A percentile compares a stretch with the other conserved stretches of the same genome.
These are phyloP conservation scores for Mycena latifolia DNA, from an alignment of 768 basidiomycete genomes.

Conservation along the genomic window DNA sequence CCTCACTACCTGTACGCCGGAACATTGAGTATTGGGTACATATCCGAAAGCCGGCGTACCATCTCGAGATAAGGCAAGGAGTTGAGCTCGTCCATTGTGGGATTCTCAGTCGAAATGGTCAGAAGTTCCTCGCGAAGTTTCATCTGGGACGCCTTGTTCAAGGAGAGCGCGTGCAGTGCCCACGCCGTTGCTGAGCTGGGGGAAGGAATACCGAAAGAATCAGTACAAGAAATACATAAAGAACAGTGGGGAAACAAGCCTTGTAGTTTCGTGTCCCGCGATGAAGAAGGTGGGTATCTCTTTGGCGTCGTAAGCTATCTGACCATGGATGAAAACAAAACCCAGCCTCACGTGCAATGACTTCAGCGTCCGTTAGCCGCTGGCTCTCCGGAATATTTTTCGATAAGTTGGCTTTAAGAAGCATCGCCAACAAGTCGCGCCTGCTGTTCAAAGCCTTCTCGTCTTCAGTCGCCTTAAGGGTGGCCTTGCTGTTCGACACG, in stretches of 20 bases:
- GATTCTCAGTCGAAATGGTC: constrained; percentile 46
- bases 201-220: neutral
- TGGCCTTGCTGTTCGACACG: constrained; percentile 52
- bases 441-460: constrained; percentile 40
- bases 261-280: constrained; percentile 46
- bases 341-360: constrained; percentile 43
- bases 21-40: too few species aligned
- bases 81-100: constrained; percentile 58
- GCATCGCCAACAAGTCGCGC: constrained; percentile 59
- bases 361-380: constrained; percentile 60
- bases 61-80: constrained; percentile 53
- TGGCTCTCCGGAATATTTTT: constrained; percentile 57
- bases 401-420: constrained; percentile 65
- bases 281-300: constrained; percentile 57
- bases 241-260: neutral
- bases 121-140: constrained; percentile 59
- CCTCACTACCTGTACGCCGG: constrained; percentile 58
- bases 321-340: neutral
- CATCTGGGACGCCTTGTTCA: constrained; percentile 52
- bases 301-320: neutral
- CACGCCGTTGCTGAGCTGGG: constrained; percentile 42
- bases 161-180: constrained; percentile 56
- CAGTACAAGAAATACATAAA: too few species aligned
- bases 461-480: constrained; percentile 35
- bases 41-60: constrained; percentile 36